Evolutionary conservation across 768 basidiomycete species (phyloP).

Genomic region (Calocybe cyanea): DNA sequence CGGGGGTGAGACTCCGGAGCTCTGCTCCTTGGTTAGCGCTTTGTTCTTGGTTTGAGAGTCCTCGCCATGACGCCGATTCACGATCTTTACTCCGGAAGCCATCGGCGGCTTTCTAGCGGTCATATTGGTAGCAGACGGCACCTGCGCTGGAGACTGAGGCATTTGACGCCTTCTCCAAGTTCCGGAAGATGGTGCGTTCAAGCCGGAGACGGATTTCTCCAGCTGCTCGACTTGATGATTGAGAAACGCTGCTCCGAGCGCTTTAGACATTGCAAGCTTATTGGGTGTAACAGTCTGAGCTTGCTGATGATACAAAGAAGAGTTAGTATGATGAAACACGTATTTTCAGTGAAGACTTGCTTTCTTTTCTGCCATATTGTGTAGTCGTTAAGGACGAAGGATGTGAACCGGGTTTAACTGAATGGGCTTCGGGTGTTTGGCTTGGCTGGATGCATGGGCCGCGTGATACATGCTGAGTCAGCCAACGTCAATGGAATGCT

Average conservation of each 20-base stretch:
- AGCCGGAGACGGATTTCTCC: slow-evolving; percentile 60
- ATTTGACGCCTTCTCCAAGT: slow-evolving; percentile 58
- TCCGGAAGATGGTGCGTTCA: slow-evolving; percentile 43
- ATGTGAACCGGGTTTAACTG: slow-evolving; percentile 1
- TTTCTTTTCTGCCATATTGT: slow-evolving; percentile 12
- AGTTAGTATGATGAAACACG: neutral
- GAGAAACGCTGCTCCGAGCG: slow-evolving; percentile 83
- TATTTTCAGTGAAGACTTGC: neutral
- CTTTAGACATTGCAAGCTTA: slow-evolving; percentile 81
- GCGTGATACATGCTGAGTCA: slow-evolving; percentile 15
- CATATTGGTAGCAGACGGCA: slow-evolving; percentile 10
- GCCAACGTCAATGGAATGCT: too few relatives aligned
- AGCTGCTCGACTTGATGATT: slow-evolving; percentile 87
- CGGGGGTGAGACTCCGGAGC: slow-evolving; percentile 7
- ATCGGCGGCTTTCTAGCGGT: slow-evolving; percentile 29
- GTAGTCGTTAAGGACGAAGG: slow-evolving; percentile 3
- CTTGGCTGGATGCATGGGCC: neutral
- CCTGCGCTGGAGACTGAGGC: slow-evolving; percentile 3
- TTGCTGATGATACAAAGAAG: slow-evolving; percentile 7
- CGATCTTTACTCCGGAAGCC: slow-evolving; percentile 27
- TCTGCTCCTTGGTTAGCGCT: slow-evolving; percentile 6
- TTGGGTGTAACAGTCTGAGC: slow-evolving; percentile 33
- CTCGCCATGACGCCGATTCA: slow-evolving; percentile 26
- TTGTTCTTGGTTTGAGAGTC: slow-evolving; percentile 17
- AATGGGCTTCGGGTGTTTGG: too few relatives aligned